These are phyloP conservation scores for Wickerhamomyces canadensis DNA, from an alignment of 805 yeast species.

Conservation along the genomic window DNA sequence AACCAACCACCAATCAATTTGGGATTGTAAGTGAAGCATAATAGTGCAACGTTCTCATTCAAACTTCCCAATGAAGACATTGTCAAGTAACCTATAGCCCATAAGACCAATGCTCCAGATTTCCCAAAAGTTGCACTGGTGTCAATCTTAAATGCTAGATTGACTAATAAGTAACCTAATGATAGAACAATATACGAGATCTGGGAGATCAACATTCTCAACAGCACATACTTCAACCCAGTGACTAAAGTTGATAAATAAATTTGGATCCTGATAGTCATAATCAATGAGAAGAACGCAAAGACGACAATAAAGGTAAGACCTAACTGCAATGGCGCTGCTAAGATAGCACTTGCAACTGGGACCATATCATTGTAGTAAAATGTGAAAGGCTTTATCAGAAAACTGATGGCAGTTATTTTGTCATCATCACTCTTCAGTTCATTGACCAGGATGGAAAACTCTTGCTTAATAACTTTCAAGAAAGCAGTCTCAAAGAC, in stretches of 20 bases:
- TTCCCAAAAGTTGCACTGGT: conserved; percentile 47
- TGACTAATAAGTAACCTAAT: conserved; percentile 46
- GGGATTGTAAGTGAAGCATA: conserved; percentile 44
- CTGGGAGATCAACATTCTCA: conserved; percentile 33
- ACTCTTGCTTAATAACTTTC: not conserved
- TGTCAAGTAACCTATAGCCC: conserved; percentile 56
- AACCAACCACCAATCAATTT: conserved; percentile 69
- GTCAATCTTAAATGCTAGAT: conserved; percentile 57
- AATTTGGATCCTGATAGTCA: conserved; percentile 23
- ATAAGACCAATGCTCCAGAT: conserved; percentile 60
- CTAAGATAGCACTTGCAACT: conserved; percentile 35
- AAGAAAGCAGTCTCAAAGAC: conserved; percentile 27
- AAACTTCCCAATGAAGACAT: conserved; percentile 68
- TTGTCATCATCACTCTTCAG: conserved; percentile 28
- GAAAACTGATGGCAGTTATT: conserved; percentile 31
- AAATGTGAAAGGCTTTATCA: conserved; percentile 17
- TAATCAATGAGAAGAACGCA: conserved; percentile 61
- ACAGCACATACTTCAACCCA: conserved; percentile 1
- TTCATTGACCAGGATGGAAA: conserved; percentile 15
- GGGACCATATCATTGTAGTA: conserved; percentile 38
- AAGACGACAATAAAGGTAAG: conserved; percentile 59
- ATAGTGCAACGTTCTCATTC: conserved; percentile 52
- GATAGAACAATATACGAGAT: conserved; percentile 48
- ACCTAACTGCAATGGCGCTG: conserved; percentile 65
- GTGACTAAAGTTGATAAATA: not conserved